Base-by-base conservation (phyloP, 163 green algal genomes). In the Volvox carteri region DNA sequence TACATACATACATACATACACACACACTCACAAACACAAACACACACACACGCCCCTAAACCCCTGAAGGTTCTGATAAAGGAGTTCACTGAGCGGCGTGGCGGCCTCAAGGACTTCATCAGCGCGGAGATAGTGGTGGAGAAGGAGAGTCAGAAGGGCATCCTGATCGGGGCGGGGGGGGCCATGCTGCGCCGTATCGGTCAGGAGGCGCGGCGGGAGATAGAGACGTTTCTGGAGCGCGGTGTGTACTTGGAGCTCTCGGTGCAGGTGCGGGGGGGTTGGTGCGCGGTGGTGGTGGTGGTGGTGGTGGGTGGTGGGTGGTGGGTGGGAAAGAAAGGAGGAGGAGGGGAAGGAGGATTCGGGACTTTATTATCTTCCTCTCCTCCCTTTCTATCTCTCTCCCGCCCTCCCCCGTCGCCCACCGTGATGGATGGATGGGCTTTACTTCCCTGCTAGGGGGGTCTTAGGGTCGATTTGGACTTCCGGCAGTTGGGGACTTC, bases 61-160 rank as follows among this genome's bases (percentile, higher is more conserved):
- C n/a, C n/a, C n/a, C n/a, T n/a, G n/a, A n/a, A 98, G 94, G 96
- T 98, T 21, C 90, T 97, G 54, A 94, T 99, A 33, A 76, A 87
- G 21, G 92, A 96, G 28, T 99, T 96, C 87, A 96, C 95, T 74
- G 96, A 98, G 92, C 88, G 81, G 37, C 62, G 96, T 14, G 39
- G 68, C 2, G 50, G 58, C 46, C 39, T 41, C 39, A 99, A 99
- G 92, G 96, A 98, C 79, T 96, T 93, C 81, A 95, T 98, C 30
- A 28, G 77, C 46, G 92, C 93, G 9, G 76, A 96, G 21, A 96
- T 98, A 39, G 83, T 97, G 19, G 94, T 97, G 25, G 96, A 98
- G 92, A 93, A 93, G 58, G 93, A 97, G 37, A 93, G 78, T 42
- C 96, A 98, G 88, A 93, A 86, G 76, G 88, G 90, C 35, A 97